These are phyloP conservation scores for Penicillium sp. DNA, from an alignment of 2,329 filamentous ascomycete genomes.

Conservation along the genomic window DNA sequence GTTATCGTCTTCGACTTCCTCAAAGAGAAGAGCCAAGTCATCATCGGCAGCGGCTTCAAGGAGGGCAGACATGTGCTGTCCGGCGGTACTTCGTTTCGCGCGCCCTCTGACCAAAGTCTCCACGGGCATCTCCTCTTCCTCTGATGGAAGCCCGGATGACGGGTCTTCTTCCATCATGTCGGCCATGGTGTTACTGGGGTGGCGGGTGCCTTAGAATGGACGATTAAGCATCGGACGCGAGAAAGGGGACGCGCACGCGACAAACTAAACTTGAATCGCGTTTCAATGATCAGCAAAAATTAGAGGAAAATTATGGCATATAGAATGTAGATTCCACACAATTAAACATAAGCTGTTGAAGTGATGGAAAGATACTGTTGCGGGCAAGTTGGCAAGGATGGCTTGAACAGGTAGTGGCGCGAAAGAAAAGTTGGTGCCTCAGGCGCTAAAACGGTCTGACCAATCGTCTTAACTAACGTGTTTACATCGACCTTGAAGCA, in stretches of 20 bases:
- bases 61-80: conserved; percentile 72
- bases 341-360: background rate
- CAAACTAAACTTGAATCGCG: background rate
- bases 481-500: background rate
- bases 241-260: conserved; percentile 1
- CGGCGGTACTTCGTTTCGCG: conserved; percentile 68
- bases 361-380: background rate
- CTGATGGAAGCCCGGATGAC: conserved; percentile 22
- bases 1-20: conserved; percentile 65
- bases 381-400: conserved; percentile 7
- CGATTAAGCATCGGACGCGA: conserved; percentile 3
- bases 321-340: background rate
- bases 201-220: background rate
- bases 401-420: conserved; percentile 9
- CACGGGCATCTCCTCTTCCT: conserved; percentile 18
- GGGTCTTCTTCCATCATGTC: conserved; percentile 23
- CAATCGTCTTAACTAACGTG: background rate
- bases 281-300: background rate
- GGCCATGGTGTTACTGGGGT: conserved; percentile 9
- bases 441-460: background rate
- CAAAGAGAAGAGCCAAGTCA: conserved; percentile 53
- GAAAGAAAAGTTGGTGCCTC: conserved; percentile 5
- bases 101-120: conserved; percentile 42
- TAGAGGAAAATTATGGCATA: background rate
- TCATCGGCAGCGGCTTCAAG: conserved; percentile 66